Evolutionary conservation across 2,329 filamentous ascomycete genomes (phyloP).

Genomic region (Fusarium circinatum): DNA sequence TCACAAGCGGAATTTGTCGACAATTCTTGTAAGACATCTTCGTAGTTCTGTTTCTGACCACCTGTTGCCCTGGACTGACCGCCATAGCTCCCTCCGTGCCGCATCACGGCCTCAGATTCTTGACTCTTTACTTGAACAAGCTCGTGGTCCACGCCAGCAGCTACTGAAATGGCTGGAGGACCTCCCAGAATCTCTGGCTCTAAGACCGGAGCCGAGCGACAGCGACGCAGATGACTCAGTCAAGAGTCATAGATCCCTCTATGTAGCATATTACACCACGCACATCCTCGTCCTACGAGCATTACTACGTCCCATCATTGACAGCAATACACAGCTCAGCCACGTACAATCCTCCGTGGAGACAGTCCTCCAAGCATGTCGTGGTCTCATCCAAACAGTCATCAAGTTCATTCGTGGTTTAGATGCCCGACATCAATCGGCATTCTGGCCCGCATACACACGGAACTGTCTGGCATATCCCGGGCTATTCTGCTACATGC

Average conservation of each 20-base stretch:
- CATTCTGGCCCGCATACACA: neutral
- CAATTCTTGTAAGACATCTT: slow-evolving; percentile 5
- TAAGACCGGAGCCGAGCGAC: neutral
- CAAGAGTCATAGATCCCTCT: slow-evolving; percentile 1
- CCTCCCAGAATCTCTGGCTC: neutral
- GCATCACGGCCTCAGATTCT: neutral
- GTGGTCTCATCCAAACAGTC: neutral
- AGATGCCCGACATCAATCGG: neutral
- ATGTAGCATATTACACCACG: neutral
- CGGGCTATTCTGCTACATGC: slow-evolving; percentile 1
- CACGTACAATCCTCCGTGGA: neutral
- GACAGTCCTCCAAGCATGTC: neutral
- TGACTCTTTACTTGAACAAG: neutral
- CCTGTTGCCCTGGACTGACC: fast-evolving
- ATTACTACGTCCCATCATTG: neutral
- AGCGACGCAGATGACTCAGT: neutral
- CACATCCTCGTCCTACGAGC: neutral
- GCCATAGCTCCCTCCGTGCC: neutral
- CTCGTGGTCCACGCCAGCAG: neutral
- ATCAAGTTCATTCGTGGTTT: slow-evolving; percentile 1
- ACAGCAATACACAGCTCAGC: neutral
- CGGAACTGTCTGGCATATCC: slow-evolving; percentile 1
- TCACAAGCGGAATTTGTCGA: neutral
- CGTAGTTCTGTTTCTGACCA: fast-evolving
- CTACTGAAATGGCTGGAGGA: neutral